phyloP scores from a whole-genome alignment of 306 rosid genomes.

The Comarum palustre region DNA sequence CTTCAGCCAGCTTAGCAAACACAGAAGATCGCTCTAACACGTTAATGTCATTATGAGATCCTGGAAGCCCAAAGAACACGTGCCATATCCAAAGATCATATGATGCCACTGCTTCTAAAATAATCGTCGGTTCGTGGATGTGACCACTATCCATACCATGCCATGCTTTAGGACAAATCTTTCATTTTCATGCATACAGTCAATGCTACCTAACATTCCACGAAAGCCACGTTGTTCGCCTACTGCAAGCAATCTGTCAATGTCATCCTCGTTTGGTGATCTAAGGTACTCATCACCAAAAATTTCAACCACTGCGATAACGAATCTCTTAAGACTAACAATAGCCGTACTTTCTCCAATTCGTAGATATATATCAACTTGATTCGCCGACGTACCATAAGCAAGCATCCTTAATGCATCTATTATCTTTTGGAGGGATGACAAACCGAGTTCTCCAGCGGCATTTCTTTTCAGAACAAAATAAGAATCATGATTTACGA shows the following conservation, averaged over 20 bases:
- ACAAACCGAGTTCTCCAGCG: neutral
- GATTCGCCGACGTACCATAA: neutral
- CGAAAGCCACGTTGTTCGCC: neutral
- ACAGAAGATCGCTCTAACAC: too few relatives aligned
- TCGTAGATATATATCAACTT: neutral
- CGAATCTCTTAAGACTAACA: neutral
- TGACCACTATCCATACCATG: too few relatives aligned
- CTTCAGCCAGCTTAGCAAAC: too few relatives aligned
- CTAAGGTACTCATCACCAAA: slow-evolving; percentile 3
- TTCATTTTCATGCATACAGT: neutral
- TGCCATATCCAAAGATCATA: too few relatives aligned
- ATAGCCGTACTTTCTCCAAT: neutral
- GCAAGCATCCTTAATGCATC: neutral
- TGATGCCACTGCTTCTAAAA: too few relatives aligned
- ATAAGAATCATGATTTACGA: neutral
- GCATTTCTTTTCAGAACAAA: neutral
- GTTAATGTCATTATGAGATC: too few relatives aligned
- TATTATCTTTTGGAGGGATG: slow-evolving; percentile 1
- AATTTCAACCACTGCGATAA: neutral
- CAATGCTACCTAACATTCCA: neutral
- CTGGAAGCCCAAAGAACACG: too few relatives aligned
- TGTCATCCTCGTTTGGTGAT: neutral
- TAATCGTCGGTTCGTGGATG: too few relatives aligned
- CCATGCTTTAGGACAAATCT: neutral
- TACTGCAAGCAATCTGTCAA: neutral